Percentiles rank a stretch among this genome's conserved stretches.
Conservation (phyloP, 2,329 filamentous ascomycete genomes). For the Fusarium sp. region DNA sequence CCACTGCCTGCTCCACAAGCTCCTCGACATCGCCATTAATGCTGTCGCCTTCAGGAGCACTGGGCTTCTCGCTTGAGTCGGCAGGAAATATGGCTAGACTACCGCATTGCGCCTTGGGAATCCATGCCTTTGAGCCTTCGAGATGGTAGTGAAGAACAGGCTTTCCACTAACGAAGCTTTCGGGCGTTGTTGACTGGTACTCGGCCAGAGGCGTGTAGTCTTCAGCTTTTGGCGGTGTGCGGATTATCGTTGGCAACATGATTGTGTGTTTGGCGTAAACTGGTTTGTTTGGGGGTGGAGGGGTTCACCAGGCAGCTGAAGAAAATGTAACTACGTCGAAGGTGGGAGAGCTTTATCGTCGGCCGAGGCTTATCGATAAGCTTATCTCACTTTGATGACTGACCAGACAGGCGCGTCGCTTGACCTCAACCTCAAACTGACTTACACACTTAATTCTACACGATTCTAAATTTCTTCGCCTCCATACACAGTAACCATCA, state of each 20-base stretch:
- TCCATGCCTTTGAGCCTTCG: conserved; percentile 64
- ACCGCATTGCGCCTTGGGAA: conserved; percentile 63
- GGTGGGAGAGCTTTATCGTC: conserved; percentile 36
- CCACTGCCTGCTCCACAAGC: conserved; percentile 58
- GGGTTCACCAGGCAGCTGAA: conserved; percentile 34
- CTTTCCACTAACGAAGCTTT: conserved; percentile 75
- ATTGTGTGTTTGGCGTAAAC: neutral
- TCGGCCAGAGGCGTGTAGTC: conserved; percentile 73
- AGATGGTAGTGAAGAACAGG: conserved; percentile 75
- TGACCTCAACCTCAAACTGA: neutral
- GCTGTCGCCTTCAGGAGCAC: conserved; percentile 34
- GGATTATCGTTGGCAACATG: conserved; percentile 64
- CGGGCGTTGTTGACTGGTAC: conserved; percentile 77
- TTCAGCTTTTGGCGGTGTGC: conserved; percentile 61
- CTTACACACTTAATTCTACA: neutral
- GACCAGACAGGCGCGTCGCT: conserved; percentile 1
- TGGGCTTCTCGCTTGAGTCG: conserved; percentile 47
- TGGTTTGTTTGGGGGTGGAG: conserved; percentile 31
- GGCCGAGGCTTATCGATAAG: conserved; percentile 28
- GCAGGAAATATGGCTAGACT: conserved; percentile 63
- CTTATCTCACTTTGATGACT: neutral
- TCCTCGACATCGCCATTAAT: conserved; percentile 48
- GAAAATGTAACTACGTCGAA: conserved; percentile 35
- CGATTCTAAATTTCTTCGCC: neutral
- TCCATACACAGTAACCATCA: neutral